A percentile compares a stretch with the other conserved stretches of the same genome.
Conservation (phyloP, 2,329 filamentous ascomycete species). For the Paecilomyces variotii region DNA sequence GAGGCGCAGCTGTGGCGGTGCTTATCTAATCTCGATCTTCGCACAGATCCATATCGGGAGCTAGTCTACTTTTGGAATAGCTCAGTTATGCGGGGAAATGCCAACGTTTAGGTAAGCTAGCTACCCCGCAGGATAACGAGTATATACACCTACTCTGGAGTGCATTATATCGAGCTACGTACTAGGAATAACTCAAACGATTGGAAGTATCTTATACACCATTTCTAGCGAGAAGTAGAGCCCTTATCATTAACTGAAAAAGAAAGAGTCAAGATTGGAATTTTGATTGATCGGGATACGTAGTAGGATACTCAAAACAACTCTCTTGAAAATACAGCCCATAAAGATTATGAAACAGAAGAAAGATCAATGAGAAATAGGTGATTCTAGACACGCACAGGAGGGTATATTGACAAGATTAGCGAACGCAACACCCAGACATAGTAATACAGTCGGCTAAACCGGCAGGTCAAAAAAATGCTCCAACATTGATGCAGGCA, state of each 20-base stretch:
- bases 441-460: neutral
- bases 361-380: neutral
- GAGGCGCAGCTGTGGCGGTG: neutral
- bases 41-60: neutral
- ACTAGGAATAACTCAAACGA: neutral
- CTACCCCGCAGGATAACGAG: neutral
- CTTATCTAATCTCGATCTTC: constrained; percentile 5
- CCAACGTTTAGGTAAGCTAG: neutral
- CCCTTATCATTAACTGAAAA: neutral
- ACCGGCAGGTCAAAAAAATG: neutral
- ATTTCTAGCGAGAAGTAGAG: neutral
- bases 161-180: too few species aligned
- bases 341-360: neutral
- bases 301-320: neutral
- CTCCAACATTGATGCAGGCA: neutral
- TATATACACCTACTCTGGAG: neutral
- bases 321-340: neutral
- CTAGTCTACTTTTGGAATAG: neutral
- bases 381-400: neutral
- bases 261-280: neutral
- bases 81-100: neutral
- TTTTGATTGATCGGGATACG: neutral
- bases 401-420: neutral
- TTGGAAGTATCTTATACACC: neutral
- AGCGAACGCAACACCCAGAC: neutral